Conservation (phyloP, 176 grass and related monocot genomes). For the Phoenix dactylifera region DNA sequence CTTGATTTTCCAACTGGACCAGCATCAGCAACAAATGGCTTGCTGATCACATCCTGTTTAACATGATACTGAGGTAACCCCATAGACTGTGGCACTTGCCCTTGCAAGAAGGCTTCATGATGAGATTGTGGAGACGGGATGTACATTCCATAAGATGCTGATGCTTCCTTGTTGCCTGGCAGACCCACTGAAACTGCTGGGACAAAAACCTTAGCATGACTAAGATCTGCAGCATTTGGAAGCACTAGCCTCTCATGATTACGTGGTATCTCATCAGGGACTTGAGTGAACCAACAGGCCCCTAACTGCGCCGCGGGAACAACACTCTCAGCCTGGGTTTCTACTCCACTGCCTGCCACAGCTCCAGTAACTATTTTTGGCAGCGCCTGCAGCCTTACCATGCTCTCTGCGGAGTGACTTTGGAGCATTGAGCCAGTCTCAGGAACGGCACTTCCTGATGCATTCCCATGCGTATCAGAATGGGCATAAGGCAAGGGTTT, state of each 20-base stretch:
- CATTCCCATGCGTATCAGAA: conserved; percentile 61
- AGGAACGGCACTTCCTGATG: conserved; percentile 21
- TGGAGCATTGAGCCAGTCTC: conserved; percentile 43
- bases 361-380: conserved; percentile 14
- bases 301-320: conserved; percentile 20
- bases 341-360: background rate
- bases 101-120: background rate
- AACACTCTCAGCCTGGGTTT: conserved; percentile 2
- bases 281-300: conserved; percentile 34
- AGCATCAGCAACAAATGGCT: conserved; percentile 36
- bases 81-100: conserved; percentile 24
- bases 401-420: conserved; percentile 67
- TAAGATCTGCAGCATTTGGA: conserved; percentile 2
- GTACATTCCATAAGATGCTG: background rate
- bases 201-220: too few relatives aligned
- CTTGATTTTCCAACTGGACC: conserved; percentile 38
- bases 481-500: conserved; percentile 59
- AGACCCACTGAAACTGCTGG: conserved; percentile 14
- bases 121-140: background rate
- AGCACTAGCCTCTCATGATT: conserved; percentile 29
- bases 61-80: conserved; percentile 25
- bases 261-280: conserved; percentile 30
- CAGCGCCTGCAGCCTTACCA: conserved; percentile 46
- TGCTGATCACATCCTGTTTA: conserved; percentile 25
- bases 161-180: background rate